Conservation (phyloP, 768 basidiomycete species). For the Pisolithus sp. region DNA sequence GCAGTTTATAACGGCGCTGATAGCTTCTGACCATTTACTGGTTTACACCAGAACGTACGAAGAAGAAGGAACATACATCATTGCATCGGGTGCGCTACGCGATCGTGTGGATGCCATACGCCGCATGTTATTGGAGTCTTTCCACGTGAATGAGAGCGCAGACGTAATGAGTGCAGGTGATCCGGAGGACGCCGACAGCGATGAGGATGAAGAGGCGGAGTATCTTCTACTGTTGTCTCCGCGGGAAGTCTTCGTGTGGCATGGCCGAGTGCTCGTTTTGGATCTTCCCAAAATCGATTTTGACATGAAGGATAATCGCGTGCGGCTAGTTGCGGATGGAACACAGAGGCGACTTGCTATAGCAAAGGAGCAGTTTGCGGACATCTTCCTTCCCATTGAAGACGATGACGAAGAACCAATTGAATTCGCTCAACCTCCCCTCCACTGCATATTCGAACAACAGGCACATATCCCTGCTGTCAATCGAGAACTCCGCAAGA, state of each 20-base stretch:
- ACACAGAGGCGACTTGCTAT: slow-evolving; percentile 65
- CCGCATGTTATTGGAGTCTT: slow-evolving; percentile 78
- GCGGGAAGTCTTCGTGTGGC: slow-evolving; percentile 83
- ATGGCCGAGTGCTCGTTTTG: slow-evolving; percentile 77
- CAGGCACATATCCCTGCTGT: slow-evolving; percentile 90
- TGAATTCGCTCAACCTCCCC: slow-evolving; percentile 35
- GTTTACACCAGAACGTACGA: slow-evolving; percentile 87
- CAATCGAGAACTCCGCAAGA: slow-evolving; percentile 85
- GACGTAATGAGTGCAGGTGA: slow-evolving; percentile 45
- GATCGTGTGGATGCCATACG: slow-evolving; percentile 72
- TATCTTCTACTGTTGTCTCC: slow-evolving; percentile 89
- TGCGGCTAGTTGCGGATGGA: slow-evolving; percentile 89
- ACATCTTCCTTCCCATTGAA: slow-evolving; percentile 46
- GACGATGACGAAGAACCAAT: slow-evolving; percentile 57
- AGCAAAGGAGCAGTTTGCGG: slow-evolving; percentile 73
- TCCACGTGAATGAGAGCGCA: slow-evolving; percentile 61
- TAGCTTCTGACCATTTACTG: slow-evolving; percentile 85
- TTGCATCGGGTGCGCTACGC: slow-evolving; percentile 72
- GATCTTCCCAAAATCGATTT: slow-evolving; percentile 73
- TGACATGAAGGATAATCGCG: slow-evolving; percentile 78
- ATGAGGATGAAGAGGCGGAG: slow-evolving; percentile 51
- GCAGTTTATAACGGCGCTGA: slow-evolving; percentile 71
- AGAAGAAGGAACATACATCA: slow-evolving; percentile 86
- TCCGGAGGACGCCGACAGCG: slow-evolving; percentile 37
- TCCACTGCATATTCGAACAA: slow-evolving; percentile 60